phyloP scores from a whole-genome alignment of 441 rosid species.

The Aleurites moluccanus region DNA sequence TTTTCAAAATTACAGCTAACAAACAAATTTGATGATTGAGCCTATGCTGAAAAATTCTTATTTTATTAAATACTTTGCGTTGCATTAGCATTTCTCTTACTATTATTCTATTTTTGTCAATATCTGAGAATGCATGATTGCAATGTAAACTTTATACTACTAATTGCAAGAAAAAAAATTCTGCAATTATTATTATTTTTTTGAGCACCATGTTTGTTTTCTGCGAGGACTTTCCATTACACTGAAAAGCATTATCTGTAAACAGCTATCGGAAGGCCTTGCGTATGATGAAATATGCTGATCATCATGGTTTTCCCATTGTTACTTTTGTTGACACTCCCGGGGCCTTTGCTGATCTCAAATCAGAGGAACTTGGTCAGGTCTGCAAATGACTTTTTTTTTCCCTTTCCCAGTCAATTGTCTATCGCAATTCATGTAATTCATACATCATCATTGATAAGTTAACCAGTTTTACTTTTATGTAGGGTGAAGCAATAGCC shows the following conservation, averaged over 20 bases:
- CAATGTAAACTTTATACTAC: background rate
- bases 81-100: background rate
- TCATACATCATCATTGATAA: background rate
- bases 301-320: constrained; percentile 87
- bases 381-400: constrained; percentile 34
- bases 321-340: constrained; percentile 91
- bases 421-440: background rate
- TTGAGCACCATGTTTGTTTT: background rate
- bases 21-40: background rate
- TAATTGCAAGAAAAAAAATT: background rate
- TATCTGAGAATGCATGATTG: background rate
- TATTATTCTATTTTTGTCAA: background rate
- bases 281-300: constrained; percentile 85
- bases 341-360: constrained; percentile 83
- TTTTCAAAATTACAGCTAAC: background rate
- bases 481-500: constrained; percentile 94
- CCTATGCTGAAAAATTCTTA: background rate
- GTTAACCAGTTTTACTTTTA: constrained; percentile 24
- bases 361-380: constrained; percentile 85
- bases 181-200: background rate
- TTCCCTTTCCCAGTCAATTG: background rate
- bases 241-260: constrained; percentile 1
- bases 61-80: background rate
- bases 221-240: background rate
- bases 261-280: constrained; percentile 87